Percentiles rank a stretch among this genome's conserved stretches.
Conservation (phyloP, 139 green algal species). For the Asterochloris sp. region DNA sequence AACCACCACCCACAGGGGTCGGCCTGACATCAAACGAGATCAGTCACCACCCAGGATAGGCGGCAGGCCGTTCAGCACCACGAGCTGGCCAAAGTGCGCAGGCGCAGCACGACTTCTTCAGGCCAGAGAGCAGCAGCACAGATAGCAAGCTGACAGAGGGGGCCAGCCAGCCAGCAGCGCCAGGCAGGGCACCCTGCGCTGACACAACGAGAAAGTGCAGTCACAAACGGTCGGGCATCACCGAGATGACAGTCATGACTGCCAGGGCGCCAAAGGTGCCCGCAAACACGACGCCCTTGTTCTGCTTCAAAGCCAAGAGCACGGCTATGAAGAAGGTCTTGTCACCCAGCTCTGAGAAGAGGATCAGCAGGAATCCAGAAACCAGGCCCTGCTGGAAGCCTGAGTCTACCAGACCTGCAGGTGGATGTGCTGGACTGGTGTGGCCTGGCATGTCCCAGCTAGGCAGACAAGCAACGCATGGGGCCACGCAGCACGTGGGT, state of each 20-base stretch:
- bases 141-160: too few species aligned
- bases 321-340: slow-evolving; percentile 99
- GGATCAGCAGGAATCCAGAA: slow-evolving; percentile 90
- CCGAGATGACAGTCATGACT: slow-evolving; percentile 96
- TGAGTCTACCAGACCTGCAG: not conserved
- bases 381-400: slow-evolving; percentile 67
- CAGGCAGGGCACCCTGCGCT: too few species aligned
- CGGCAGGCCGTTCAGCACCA: too few species aligned
- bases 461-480: not conserved
- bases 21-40: too few species aligned
- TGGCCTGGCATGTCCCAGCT: too few species aligned
- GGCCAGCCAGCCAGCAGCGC: too few species aligned
- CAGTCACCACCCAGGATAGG: too few species aligned
- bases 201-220: too few species aligned
- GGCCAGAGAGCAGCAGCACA: too few species aligned
- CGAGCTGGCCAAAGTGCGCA: too few species aligned
- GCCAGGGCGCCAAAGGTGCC: slow-evolving; percentile 95
- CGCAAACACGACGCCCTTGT: slow-evolving; percentile 74
- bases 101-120: too few species aligned
- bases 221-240: slow-evolving; percentile 36
- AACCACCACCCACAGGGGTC: too few species aligned
- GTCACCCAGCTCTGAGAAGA: slow-evolving; percentile 97
- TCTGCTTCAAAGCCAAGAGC: slow-evolving; percentile 74
- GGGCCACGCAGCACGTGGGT: not conserved
- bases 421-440: not conserved